Evolutionary conservation across 768 basidiomycete genomes (phyloP), one percentile per base, ranked within the genome.

Genomic region (Pleurotus pulmonarius): DNA sequence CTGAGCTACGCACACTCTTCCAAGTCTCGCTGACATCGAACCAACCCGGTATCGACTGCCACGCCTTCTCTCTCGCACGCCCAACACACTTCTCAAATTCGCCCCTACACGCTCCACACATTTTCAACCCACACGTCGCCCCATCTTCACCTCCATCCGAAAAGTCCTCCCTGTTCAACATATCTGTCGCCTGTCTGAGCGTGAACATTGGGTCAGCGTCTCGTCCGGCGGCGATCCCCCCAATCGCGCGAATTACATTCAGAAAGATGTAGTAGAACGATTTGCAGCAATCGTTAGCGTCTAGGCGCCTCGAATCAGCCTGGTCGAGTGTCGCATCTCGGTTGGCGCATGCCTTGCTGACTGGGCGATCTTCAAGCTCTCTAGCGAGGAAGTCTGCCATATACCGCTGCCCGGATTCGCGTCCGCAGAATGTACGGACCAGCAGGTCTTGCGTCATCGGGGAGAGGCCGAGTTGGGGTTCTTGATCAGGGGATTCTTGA

Each of bases 201-300:
- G 87, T 87, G 64, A 78, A 88, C 22, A 91, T 68, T 51, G 87
- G 85, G 64, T 91, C 89, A 2, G 84, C 88, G 63, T 90, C 88
- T 22, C 89, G 76, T 47, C 88, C 88, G 54, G 75, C 77, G 1
- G 87, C 81, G 56, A 90, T 84, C 0, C 89, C 89, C 0, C 86
- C 83, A 44, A 90, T 79, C 18, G 83, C 79, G 55, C 88, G 83
- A 41, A 90, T 69, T 26, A 86, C 71, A 66, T 90, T 89, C 56
- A 90, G 79, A 73, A 81, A 81, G 71, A 91, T 83, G 67, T 84
- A 88, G 69, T 89, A 87, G 69, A 87, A 88, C 13, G 87, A 86
- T 51, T 89, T 86, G 56, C 72, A 71, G 68, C 89, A 91, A 51
- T 68, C 61, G 29, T 72, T 56, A 5, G 40, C 9, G 4, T 38